Conservation (phyloP, 345 rosid genomes). For the Turritis glabra region DNA sequence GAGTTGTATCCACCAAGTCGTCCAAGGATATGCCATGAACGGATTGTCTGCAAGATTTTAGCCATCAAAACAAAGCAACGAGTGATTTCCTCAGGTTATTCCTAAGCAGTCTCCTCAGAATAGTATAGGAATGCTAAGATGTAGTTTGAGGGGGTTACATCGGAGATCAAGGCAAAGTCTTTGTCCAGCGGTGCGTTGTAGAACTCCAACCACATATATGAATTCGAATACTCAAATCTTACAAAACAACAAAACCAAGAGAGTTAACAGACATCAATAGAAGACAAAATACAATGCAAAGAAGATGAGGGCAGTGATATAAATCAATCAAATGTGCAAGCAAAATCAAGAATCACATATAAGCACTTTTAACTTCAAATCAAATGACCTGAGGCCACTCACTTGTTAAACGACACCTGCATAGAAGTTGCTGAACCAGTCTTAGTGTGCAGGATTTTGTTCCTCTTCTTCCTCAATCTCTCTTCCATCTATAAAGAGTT, state of each 20-base stretch:
- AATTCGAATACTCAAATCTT: slow-evolving; percentile 87
- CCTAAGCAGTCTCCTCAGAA: not conserved
- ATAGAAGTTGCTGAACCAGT: slow-evolving; percentile 77
- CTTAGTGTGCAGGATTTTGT: slow-evolving; percentile 74
- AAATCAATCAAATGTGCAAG: not conserved
- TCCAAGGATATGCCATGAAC: slow-evolving; percentile 93
- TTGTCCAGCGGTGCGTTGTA: slow-evolving; percentile 75
- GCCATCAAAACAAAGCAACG: slow-evolving; percentile 13
- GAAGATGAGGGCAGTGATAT: not conserved
- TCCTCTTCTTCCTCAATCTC: slow-evolving; percentile 80
- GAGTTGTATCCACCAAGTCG: slow-evolving; percentile 97
- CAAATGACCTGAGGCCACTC: slow-evolving; percentile 28
- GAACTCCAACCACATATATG: slow-evolving; percentile 94
- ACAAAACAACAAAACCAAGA: not conserved
- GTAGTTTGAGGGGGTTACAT: slow-evolving; percentile 51
- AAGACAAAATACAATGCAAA: not conserved
- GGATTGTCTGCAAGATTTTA: slow-evolving; percentile 63
- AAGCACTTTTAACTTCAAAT: not conserved
- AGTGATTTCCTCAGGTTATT: not conserved
- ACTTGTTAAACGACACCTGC: slow-evolving; percentile 85
- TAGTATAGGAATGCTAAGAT: slow-evolving; percentile 7
- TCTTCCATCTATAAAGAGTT: slow-evolving; percentile 67
- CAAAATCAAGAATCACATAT: not conserved
- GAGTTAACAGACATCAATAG: not conserved
- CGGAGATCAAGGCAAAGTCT: slow-evolving; percentile 76